A percentile compares a stretch with the other conserved stretches of the same genome.
Evolutionary conservation across 225 moss, liverwort and hornwort genomes (phyloP).

Genomic region (Thuidium tamariscinum): DNA sequence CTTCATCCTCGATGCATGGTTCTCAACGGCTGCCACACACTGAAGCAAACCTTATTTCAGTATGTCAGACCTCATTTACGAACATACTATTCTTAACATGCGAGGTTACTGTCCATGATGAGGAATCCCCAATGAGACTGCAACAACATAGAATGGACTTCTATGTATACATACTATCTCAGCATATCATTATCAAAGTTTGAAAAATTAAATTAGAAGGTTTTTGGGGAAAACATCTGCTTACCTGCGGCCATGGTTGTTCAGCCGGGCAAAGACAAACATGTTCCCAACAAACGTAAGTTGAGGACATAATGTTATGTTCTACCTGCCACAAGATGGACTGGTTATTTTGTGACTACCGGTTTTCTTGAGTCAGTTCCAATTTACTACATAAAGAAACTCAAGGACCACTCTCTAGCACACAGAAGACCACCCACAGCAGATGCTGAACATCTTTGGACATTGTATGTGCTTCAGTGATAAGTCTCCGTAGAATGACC

Average conservation of each 20-base stretch:
- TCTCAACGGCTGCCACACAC: conserved; percentile 55
- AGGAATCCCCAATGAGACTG: not conserved
- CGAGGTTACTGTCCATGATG: not conserved
- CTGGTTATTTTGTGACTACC: not conserved
- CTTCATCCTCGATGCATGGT: conserved; percentile 37
- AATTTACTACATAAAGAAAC: not conserved
- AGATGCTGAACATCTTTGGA: not conserved
- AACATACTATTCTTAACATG: not conserved
- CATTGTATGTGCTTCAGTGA: not conserved
- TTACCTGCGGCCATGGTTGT: conserved; percentile 61
- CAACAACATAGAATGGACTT: not conserved
- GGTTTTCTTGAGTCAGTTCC: not conserved
- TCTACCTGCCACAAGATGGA: conserved; percentile 53
- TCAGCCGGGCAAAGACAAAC: conserved; percentile 18
- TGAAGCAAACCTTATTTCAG: conserved; percentile 10
- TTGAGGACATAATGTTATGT: conserved; percentile 53
- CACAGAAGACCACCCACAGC: not conserved
- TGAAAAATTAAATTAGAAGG: not conserved
- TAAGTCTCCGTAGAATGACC: not conserved
- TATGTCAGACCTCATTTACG: not conserved
- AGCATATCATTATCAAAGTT: not conserved
- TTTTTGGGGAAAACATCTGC: not conserved
- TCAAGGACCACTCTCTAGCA: not conserved
- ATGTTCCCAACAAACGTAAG: conserved; percentile 73
- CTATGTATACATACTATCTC: not conserved